Evolutionary conservation across 495 filamentous ascomycete species (phyloP).

Genomic region (Lophiotrema nucula): DNA sequence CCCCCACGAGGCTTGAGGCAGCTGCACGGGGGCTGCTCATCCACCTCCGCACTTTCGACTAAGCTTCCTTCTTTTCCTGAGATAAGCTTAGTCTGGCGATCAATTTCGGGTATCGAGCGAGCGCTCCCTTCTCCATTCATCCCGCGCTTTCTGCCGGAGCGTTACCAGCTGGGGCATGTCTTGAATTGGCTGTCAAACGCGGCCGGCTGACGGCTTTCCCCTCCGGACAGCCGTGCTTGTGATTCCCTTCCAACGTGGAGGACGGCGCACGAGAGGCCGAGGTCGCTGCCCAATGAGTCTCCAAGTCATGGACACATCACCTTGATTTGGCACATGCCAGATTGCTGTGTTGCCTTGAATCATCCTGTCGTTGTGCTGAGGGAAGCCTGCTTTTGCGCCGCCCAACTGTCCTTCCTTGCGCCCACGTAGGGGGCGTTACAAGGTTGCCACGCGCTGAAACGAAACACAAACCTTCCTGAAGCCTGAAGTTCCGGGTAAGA

Average conservation of each 20-base stretch:
- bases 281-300: not conserved
- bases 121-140: conserved; percentile 3
- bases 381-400: not conserved
- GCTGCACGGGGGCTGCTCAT: not conserved
- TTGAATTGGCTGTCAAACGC: not conserved
- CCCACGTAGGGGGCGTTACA: not conserved
- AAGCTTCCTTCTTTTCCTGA: conserved; percentile 10
- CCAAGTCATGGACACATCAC: not conserved
- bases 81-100: conserved; percentile 26
- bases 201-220: conserved; percentile 15
- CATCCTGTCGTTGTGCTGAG: not conserved
- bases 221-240: conserved; percentile 1
- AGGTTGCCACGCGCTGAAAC: not conserved
- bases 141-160: conserved; percentile 20
- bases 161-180: conserved; percentile 1
- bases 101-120: conserved; percentile 10
- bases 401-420: not conserved
- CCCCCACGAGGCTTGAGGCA: not conserved
- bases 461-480: conserved; percentile 19
- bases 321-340: conserved; percentile 5
- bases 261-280: not conserved
- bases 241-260: not conserved
- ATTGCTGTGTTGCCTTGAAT: not conserved
- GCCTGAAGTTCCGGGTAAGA: conserved; percentile 4
- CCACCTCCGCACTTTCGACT: conserved; percentile 11